Evolutionary conservation across 192 early-diverging fungal species (phyloP).

Genomic region (Coemansia sp.): DNA sequence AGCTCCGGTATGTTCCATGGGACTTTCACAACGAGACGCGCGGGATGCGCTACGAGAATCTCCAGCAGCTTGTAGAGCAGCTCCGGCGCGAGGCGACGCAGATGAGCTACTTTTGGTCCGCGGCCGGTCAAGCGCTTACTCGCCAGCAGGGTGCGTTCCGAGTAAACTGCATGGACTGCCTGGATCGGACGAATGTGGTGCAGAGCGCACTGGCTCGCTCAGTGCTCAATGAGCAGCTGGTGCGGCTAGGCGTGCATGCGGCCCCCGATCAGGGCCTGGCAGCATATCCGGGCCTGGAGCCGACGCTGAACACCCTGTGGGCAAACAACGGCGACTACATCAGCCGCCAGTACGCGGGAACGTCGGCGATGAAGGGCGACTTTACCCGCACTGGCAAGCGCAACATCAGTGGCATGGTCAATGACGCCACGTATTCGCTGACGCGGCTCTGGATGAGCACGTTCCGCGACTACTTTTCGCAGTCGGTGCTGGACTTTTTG

Average conservation of each 20-base stretch:
- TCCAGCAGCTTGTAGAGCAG: slow-evolving; percentile 66
- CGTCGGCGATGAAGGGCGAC: slow-evolving; percentile 72
- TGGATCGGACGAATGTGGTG: slow-evolving; percentile 94
- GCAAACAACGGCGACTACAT: slow-evolving; percentile 79
- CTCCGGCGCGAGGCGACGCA: slow-evolving; percentile 61
- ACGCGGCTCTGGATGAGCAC: slow-evolving; percentile 70
- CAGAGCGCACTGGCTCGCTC: slow-evolving; percentile 61
- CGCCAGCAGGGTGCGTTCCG: slow-evolving; percentile 55
- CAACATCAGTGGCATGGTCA: slow-evolving; percentile 66
- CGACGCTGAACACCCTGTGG: slow-evolving; percentile 63
- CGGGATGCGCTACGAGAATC: slow-evolving; percentile 87
- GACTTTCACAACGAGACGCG: slow-evolving; percentile 92
- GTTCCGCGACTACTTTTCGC: slow-evolving; percentile 67
- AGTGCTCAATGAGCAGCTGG: slow-evolving; percentile 60
- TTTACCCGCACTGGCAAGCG: slow-evolving; percentile 72
- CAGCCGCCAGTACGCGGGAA: slow-evolving; percentile 70
- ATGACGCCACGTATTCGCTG: slow-evolving; percentile 71
- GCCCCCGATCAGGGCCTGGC: slow-evolving; percentile 60
- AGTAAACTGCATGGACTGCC: slow-evolving; percentile 96
- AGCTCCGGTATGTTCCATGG: slow-evolving; percentile 71
- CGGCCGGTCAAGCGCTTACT: slow-evolving; percentile 16
- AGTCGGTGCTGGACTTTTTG: slow-evolving; percentile 42
- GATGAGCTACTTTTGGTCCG: slow-evolving; percentile 53
- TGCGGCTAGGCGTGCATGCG: slow-evolving; percentile 61
- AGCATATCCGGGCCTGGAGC: slow-evolving; percentile 60